Base-by-base conservation (phyloP, 805 yeast species). In the Tetrapisispora taiwanensis region DNA sequence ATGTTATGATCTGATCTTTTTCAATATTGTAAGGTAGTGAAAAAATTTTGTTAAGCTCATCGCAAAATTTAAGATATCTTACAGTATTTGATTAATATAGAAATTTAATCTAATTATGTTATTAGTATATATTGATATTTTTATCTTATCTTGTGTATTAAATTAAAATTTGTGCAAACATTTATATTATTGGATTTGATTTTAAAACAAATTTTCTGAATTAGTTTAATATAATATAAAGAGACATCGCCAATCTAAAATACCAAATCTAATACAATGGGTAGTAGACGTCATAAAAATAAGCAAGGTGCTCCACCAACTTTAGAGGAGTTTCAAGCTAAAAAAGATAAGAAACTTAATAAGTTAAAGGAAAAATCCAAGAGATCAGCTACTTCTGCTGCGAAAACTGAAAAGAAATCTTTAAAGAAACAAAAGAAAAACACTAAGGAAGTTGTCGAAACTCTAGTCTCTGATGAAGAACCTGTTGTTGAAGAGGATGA, bases 221-320 rank as follows among this genome's bases (percentile, higher is more conserved):
- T 22, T 22, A 22, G 5, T 22, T 22, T 22, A 8, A 5, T 22
- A 22, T 22, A 22, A 22, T 8, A 8, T 22, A 22, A 22, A 5
- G 5, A 22, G 5, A 22, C 26, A 22, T 8, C 5, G 8, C 8
- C 26, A 22, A 22, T 8, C 26, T n/a, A 22, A 22, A 22, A 22
- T 5, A 22, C 15, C 27, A 38, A 30, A 7, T 43, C 13, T 13
- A 28, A 6, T 14, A 28, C 30, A 12, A 86, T 89, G 95, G 97
- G 97, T 64, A 67, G 69, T 49, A 83, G 95, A 76, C 81, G 85
- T 71, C 85, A 86, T 47, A 87, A 83, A 67, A 83, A 86, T 58
- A 90, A 86, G 73, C 97, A 90, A 69, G 92, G 87, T 38, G 84
- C 76, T 47, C 97, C 97, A 53, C 96, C 96, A 30, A 62, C 88